phyloP scores from a whole-genome alignment of 1,139 yeast species.

The Blastobotrys proliferans region DNA sequence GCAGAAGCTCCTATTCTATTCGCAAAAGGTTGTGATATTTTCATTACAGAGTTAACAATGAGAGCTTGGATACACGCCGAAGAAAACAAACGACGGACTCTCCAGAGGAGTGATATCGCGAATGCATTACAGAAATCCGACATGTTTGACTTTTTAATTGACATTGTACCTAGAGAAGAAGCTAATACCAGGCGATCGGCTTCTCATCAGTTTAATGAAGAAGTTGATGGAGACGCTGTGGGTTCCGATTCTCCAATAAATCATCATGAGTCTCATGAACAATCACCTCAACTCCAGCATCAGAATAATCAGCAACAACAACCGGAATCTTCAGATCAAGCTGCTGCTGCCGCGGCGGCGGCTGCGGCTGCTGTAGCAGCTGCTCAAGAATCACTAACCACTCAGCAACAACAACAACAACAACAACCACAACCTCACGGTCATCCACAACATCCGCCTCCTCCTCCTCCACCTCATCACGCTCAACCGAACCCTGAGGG shows the following conservation, averaged over 20 bases:
- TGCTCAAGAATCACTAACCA: not conserved
- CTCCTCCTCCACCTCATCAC: conserved; percentile 6
- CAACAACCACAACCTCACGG: not conserved
- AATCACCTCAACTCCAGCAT: conserved; percentile 4
- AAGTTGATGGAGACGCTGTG: not conserved
- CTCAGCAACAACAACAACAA: not conserved
- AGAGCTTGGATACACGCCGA: conserved; percentile 99
- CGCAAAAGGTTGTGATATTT: conserved; percentile 96
- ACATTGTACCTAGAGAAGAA: conserved; percentile 77
- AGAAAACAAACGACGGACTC: conserved; percentile 86
- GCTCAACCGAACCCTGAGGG: not conserved
- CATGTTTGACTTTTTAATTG: conserved; percentile 95
- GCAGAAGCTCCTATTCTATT: conserved; percentile 97
- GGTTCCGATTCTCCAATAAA: no score
- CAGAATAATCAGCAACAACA: conserved; percentile 12
- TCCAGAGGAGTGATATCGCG: conserved; percentile 91
- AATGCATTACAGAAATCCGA: conserved; percentile 92
- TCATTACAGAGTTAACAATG: conserved; percentile 95
- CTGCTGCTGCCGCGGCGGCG: no score
- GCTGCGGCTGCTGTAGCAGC: no score
- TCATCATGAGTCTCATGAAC: conserved; percentile 1
- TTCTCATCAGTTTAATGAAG: not conserved
- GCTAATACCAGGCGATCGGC: conserved; percentile 19
- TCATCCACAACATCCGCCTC: conserved; percentile 5
- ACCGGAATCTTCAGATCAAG: no score